phyloP scores from a whole-genome alignment of 225 moss, liverwort and hornwort species.

The Pseudisothecium myosuroides region DNA sequence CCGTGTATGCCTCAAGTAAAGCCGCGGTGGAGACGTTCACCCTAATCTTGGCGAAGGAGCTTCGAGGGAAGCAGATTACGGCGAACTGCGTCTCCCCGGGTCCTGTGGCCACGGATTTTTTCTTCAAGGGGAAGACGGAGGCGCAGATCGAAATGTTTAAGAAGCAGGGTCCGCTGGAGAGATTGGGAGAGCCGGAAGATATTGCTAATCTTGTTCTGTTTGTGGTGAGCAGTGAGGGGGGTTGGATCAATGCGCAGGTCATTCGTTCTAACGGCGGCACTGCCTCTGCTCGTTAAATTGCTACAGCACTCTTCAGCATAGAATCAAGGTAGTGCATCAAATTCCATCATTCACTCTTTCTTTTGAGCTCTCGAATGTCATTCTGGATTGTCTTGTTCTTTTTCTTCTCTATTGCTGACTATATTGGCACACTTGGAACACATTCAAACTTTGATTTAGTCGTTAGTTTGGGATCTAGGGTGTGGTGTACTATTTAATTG shows the following conservation, averaged over 20 bases:
- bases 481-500: no score
- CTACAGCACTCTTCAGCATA: no score
- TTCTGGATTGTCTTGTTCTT: no score
- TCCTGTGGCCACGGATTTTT: conserved; percentile 42
- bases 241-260: conserved; percentile 73
- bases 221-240: conserved; percentile 30
- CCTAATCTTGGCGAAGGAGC: conserved; percentile 60
- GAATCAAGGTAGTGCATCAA: not conserved
- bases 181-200: conserved; percentile 53
- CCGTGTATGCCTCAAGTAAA: conserved; percentile 30
- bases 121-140: conserved; percentile 43
- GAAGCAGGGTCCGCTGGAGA: conserved; percentile 19
- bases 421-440: no score
- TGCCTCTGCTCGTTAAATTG: conserved; percentile 3
- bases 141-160: not conserved
- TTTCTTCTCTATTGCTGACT: not conserved
- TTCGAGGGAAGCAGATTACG: conserved; percentile 52
- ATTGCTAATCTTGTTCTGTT: conserved; percentile 34
- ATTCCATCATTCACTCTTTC: no score
- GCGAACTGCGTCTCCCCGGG: conserved; percentile 65
- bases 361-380: not conserved
- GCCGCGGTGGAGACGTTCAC: conserved; percentile 73
- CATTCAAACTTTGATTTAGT: not conserved
- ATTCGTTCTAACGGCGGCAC: conserved; percentile 55
- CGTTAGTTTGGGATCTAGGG: no score